Evolutionary conservation across 306 rosid genomes (phyloP).

Genomic region (Rosa chinensis): DNA sequence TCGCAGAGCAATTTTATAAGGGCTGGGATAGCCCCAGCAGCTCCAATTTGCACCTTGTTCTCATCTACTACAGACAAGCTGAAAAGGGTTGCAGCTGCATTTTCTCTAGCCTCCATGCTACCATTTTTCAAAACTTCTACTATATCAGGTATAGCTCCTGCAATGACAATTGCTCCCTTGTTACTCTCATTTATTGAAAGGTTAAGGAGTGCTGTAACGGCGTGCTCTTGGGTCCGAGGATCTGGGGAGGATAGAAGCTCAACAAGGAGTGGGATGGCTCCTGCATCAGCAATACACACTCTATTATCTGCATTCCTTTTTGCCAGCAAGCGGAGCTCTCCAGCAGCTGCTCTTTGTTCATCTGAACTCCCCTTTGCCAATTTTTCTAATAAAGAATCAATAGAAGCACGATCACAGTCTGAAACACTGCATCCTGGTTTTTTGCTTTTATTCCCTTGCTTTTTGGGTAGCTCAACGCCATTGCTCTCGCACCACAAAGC

Average conservation of each 20-base stretch:
- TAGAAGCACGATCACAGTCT: conserved; percentile 76
- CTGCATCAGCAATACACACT: conserved; percentile 96
- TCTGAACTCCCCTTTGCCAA: conserved; percentile 64
- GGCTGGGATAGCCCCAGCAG: conserved; percentile 98
- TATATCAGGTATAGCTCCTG: conserved; percentile 92
- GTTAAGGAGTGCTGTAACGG: conserved; percentile 95
- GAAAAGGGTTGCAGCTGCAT: conserved; percentile 97
- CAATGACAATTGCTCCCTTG: conserved; percentile 85
- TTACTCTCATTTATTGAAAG: conserved; percentile 85
- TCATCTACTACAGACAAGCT: conserved; percentile 89
- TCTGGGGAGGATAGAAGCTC: conserved; percentile 73
- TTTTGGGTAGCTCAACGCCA: conserved; percentile 87
- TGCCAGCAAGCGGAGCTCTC: conserved; percentile 93
- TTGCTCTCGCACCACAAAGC: conserved; percentile 97
- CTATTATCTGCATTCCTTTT: conserved; percentile 93
- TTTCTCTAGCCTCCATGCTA: conserved; percentile 98
- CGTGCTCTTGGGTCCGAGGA: conserved; percentile 92
- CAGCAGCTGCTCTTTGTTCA: conserved; percentile 89
- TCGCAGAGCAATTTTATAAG: conserved; percentile 79
- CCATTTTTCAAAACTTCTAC: conserved; percentile 90
- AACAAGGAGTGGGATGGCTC: conserved; percentile 93
- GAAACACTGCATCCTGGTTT: conserved; percentile 68
- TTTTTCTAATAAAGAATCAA: conserved; percentile 54
- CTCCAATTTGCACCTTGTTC: conserved; percentile 89
- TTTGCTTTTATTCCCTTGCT: conserved; percentile 61